A percentile compares a stretch with the other conserved stretches of the same genome.
Conservation (phyloP, 1,139 yeast species). For the Taphrina betulina region DNA sequence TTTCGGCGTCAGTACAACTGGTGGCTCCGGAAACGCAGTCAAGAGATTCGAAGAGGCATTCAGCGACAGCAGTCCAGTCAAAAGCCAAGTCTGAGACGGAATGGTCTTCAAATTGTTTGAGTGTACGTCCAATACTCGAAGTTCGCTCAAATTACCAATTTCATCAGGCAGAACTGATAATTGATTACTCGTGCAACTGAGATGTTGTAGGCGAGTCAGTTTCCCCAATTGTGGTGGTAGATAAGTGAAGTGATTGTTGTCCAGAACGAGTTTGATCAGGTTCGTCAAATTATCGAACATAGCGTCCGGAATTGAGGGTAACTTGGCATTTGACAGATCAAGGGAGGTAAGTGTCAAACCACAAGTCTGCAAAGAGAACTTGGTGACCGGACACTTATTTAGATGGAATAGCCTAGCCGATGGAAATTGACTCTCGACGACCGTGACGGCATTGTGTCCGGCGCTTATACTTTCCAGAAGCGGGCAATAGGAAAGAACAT, state of each 20-base stretch:
- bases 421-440: conserved; percentile 62
- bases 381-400: conserved; percentile 79
- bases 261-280: conserved; percentile 71
- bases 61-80: conserved; percentile 57
- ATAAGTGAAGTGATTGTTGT: conserved; percentile 76
- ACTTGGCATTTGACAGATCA: conserved; percentile 77
- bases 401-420: conserved; percentile 57
- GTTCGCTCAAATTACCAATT: conserved; percentile 59
- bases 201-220: conserved; percentile 58
- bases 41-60: conserved; percentile 82
- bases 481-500: conserved; percentile 62
- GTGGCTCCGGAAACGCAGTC: conserved; percentile 58
- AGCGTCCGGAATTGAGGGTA: conserved; percentile 67
- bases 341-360: conserved; percentile 64
- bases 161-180: conserved; percentile 69
- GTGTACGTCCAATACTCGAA: conserved; percentile 77
- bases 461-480: conserved; percentile 70
- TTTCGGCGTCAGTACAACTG: conserved; percentile 16
- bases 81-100: conserved; percentile 67
- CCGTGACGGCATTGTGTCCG: conserved; percentile 73
- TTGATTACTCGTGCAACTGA: conserved; percentile 75
- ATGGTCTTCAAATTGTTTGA: conserved; percentile 74
- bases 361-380: conserved; percentile 60
- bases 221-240: conserved; percentile 69
- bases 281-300: conserved; percentile 63